A percentile compares a stretch with the other conserved stretches of the same genome.
These are phyloP conservation scores for Prunella vulgaris DNA, from an alignment of 257 asterid genomes.

Conservation along the genomic window DNA sequence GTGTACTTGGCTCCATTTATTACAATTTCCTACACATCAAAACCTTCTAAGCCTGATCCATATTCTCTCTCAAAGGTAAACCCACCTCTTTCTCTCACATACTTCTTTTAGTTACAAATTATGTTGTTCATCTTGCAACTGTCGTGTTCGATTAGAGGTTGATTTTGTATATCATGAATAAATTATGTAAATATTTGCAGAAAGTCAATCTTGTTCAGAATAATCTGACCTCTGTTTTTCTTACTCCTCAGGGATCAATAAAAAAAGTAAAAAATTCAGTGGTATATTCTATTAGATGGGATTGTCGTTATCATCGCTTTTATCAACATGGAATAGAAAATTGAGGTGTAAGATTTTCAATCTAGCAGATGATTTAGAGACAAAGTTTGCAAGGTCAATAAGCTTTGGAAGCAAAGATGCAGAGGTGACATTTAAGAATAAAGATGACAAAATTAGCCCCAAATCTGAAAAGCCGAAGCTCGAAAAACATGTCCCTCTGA, in stretches of 20 bases:
- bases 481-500: conserved; percentile 22
- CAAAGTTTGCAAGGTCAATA: conserved; percentile 38
- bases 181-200: neutral
- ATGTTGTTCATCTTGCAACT: too few species aligned
- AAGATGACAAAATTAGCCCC: conserved; percentile 4
- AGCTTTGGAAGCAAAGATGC: conserved; percentile 43
- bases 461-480: conserved; percentile 22
- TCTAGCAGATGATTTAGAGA: conserved; percentile 30
- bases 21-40: neutral
- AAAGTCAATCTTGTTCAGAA: neutral
- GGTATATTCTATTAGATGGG: conserved; percentile 27
- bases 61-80: conserved; percentile 12
- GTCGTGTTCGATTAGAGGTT: too few species aligned
- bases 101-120: neutral
- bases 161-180: neutral
- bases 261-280: neutral
- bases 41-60: neutral
- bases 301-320: conserved; percentile 34
- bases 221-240: neutral
- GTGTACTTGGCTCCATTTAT: conserved; percentile 13
- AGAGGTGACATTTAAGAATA: conserved; percentile 29
- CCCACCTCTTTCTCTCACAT: neutral
- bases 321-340: conserved; percentile 37
- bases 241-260: neutral
- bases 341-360: conserved; percentile 23